phyloP scores from a whole-genome alignment of 2,329 filamentous ascomycete genomes.

The Zarea fungicola region DNA sequence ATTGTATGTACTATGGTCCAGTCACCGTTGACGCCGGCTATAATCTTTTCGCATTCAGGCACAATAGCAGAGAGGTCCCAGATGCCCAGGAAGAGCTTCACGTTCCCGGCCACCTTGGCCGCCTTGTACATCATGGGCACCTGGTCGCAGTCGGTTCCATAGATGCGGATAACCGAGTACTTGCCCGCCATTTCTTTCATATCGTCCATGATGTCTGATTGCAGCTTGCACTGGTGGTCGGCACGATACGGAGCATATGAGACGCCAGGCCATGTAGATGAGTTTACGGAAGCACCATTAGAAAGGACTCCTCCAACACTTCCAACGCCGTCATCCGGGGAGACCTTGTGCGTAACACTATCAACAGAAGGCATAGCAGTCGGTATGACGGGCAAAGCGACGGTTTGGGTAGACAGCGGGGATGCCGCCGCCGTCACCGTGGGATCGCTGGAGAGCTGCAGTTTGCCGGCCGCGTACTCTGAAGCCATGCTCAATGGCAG shows the following conservation, averaged over 20 bases:
- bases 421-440: slow-evolving; percentile 1
- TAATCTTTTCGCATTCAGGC: slow-evolving; percentile 55
- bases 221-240: slow-evolving; percentile 60
- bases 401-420: slow-evolving; percentile 6
- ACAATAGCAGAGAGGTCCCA: slow-evolving; percentile 56
- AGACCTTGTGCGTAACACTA: too few relatives aligned
- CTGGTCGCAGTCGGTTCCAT: slow-evolving; percentile 76
- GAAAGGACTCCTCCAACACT: too few relatives aligned
- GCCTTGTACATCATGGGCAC: slow-evolving; percentile 57
- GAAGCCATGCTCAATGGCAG: slow-evolving; percentile 14
- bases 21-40: slow-evolving; percentile 52
- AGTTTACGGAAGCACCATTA: neutral
- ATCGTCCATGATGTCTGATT: slow-evolving; percentile 58
- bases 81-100: slow-evolving; percentile 71
- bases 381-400: slow-evolving; percentile 2
- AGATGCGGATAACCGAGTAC: slow-evolving; percentile 66
- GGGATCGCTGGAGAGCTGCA: neutral
- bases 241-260: slow-evolving; percentile 46
- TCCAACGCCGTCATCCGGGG: too few relatives aligned
- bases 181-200: slow-evolving; percentile 47
- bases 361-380: neutral
- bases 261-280: slow-evolving; percentile 32
- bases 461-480: neutral
- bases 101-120: slow-evolving; percentile 56
- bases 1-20: slow-evolving; percentile 69